A percentile compares a stretch with the other conserved stretches of the same genome.
Evolutionary conservation across 768 basidiomycete species (phyloP).

Genomic region (Dioszegia hungarica): DNA sequence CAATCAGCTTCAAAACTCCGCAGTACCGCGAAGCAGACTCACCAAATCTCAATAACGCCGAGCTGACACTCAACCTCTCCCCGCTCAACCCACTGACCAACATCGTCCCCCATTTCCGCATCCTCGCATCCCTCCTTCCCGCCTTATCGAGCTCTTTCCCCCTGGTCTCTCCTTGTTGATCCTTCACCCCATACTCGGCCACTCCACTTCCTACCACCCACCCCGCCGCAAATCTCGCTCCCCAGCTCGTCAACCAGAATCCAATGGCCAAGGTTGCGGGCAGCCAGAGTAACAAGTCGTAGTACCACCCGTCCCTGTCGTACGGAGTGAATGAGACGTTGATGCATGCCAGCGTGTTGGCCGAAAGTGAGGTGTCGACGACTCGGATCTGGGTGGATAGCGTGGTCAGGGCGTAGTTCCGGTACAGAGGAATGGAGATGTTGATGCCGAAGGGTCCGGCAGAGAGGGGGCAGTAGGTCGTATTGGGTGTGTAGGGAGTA

Average conservation of each 20-base stretch:
- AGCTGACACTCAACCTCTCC: slow-evolving; percentile 74
- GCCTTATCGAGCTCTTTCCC: slow-evolving; percentile 18
- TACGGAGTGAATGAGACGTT: slow-evolving; percentile 70
- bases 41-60: slow-evolving; percentile 86
- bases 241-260: slow-evolving; percentile 62
- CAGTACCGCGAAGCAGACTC: slow-evolving; percentile 42
- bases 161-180: slow-evolving; percentile 7
- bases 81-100: slow-evolving; percentile 90
- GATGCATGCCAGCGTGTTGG: slow-evolving; percentile 75
- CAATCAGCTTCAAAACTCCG: not conserved
- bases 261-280: slow-evolving; percentile 65
- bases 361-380: slow-evolving; percentile 68
- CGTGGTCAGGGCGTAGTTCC: slow-evolving; percentile 70
- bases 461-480: slow-evolving; percentile 68
- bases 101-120: slow-evolving; percentile 79
- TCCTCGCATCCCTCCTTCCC: slow-evolving; percentile 40
- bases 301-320: slow-evolving; percentile 51
- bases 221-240: slow-evolving; percentile 73
- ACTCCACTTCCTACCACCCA: slow-evolving; percentile 61
- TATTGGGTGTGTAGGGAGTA: slow-evolving; percentile 40
- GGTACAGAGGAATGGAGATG: slow-evolving; percentile 60
- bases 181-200: slow-evolving; percentile 58
- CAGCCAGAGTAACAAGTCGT: slow-evolving; percentile 53
- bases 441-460: slow-evolving; percentile 79
- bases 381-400: slow-evolving; percentile 77